These are phyloP conservation scores for Pseudotsuga menziesii DNA, from an alignment of 75 land plant genomes.

Conservation along the genomic window DNA sequence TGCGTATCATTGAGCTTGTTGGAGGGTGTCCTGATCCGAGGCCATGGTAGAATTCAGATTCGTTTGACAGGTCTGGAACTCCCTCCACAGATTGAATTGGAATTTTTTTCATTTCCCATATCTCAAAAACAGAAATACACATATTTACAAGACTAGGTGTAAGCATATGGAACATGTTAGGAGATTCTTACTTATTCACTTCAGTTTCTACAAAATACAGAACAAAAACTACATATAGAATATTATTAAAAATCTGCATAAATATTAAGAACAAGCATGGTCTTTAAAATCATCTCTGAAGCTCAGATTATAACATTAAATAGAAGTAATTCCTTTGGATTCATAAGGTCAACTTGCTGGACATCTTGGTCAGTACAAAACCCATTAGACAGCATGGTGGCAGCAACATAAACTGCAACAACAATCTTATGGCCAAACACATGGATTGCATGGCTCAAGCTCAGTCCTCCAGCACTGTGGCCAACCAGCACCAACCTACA, in stretches of 20 bases:
- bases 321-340: not conserved
- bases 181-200: too few species aligned
- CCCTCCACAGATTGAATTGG: not conserved
- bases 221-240: too few species aligned
- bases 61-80: not conserved
- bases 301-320: too few species aligned
- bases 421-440: constrained; percentile 23
- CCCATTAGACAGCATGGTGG: constrained; percentile 24
- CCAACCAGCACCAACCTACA: constrained; percentile 71
- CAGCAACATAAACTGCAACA: constrained; percentile 28
- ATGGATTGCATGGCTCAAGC: constrained; percentile 47
- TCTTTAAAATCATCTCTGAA: too few species aligned
- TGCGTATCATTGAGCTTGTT: not conserved
- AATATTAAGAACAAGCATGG: too few species aligned
- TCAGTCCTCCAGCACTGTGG: constrained; percentile 71
- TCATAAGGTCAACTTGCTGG: not conserved
- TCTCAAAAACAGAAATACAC: too few species aligned
- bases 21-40: constrained; percentile 2
- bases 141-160: too few species aligned
- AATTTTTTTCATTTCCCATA: too few species aligned
- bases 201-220: too few species aligned
- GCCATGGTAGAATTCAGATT: constrained; percentile 1
- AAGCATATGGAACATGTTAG: too few species aligned
- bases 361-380: not conserved
- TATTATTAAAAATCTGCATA: too few species aligned